Evolutionary conservation across 257 asterid species (phyloP).

Genomic region (Solanum phureja): DNA sequence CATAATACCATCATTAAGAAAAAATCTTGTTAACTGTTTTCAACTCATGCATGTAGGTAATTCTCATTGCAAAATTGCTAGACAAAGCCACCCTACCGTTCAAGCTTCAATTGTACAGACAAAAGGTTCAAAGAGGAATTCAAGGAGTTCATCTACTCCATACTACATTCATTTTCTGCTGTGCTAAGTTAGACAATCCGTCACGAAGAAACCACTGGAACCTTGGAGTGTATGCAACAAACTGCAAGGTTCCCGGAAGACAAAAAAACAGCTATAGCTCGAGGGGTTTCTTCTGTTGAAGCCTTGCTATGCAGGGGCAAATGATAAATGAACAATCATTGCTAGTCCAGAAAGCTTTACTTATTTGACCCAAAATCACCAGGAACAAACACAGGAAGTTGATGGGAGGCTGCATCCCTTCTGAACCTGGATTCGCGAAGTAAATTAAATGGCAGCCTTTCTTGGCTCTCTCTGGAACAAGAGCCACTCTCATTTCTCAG

Average conservation of each 20-base stretch:
- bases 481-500: conserved; percentile 37
- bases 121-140: neutral
- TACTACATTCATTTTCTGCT: neutral
- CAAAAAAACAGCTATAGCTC: conserved; percentile 6
- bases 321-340: neutral
- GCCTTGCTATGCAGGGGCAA: neutral
- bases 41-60: neutral
- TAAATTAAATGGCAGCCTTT: conserved; percentile 24
- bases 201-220: conserved; percentile 47
- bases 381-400: conserved; percentile 85
- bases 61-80: neutral
- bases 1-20: neutral
- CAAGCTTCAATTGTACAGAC: neutral
- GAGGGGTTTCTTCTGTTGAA: conserved; percentile 34
- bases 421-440: conserved; percentile 52
- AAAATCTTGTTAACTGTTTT: neutral
- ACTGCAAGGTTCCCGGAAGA: conserved; percentile 34
- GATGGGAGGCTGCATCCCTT: conserved; percentile 75
- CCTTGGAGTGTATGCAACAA: conserved; percentile 14
- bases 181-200: neutral
- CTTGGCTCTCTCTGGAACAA: conserved; percentile 37
- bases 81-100: neutral
- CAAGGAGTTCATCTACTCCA: neutral
- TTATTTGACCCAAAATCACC: conserved; percentile 48
- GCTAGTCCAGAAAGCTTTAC: conserved; percentile 9